Base-by-base conservation (phyloP, 148 eudicot genomes). In the Vaccinium macrocarpon region DNA sequence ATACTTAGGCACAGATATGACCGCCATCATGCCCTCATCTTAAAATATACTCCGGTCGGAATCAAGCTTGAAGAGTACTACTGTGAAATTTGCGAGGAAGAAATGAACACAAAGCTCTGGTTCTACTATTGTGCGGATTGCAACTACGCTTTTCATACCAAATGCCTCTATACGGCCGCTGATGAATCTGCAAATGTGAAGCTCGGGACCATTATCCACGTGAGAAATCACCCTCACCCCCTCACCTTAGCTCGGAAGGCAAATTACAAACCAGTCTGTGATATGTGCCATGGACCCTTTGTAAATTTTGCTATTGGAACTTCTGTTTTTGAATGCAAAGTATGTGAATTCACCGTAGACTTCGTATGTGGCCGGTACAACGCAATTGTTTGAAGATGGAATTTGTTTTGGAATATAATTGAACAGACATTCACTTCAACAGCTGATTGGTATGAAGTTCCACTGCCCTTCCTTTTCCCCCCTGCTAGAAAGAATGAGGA, bases 81-180 rank as follows among this genome's bases (percentile, higher is more conserved):
- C 13, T 80, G 82, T 35, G 82, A 57, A 59, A 9, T 80, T 16
- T 59, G 53, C 0, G 71, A 80, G 50, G 71, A 80, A 11, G 71
- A 80, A 42, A 18, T 59, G 15, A 29, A 80, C 16, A 27, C 52
- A 6, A 59, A 25, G 71, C 35, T 1, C 19, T 59, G 82, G 82
- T 57, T 80, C 51, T 80, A 57, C 32, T 66, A 35, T 78, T 78
- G 81, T 15, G 32, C 16, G 8, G 81, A 78, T 23, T 78, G 64
- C 62, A 57, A 78, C 25, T 48, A 79, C 49, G 29, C 21, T 79
- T 14, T 55, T 15, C 49, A 29, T 29, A 25, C 12, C n/a, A 12
- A 11, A 14, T 79, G 81, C 81, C 27, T 71, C 46, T 32, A 16
- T 32, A 11, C 76, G 3, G 59, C 59, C 15, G 46, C 59, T 1